Conservation (phyloP, 345 rosid genomes). For the Arabis alpina region DNA sequence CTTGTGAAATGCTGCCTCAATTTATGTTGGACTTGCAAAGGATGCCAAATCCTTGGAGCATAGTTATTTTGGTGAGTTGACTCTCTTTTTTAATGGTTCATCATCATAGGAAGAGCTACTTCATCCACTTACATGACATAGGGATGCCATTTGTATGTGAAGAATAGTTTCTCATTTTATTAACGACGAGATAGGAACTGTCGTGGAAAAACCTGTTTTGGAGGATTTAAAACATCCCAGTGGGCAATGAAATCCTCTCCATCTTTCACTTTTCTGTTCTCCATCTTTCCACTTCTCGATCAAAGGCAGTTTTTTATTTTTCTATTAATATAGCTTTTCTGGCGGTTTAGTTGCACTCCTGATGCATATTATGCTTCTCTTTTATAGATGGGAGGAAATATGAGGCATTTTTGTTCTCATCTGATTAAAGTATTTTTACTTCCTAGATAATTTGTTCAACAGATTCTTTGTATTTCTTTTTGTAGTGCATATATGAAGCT, state of each 20-base stretch:
- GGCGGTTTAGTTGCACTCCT: neutral
- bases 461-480: conserved; percentile 22
- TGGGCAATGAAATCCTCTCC: neutral
- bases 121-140: conserved; percentile 1
- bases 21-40: conserved; percentile 69
- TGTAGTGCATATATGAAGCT: conserved; percentile 80
- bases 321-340: conserved; percentile 6
- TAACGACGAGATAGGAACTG: conserved; percentile 5
- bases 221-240: neutral
- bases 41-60: conserved; percentile 65
- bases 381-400: neutral
- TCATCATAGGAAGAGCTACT: conserved; percentile 9
- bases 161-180: neutral
- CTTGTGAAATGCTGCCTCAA: conserved; percentile 51
- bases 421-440: conserved; percentile 31
- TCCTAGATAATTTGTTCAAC: conserved; percentile 18
- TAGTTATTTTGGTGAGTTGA: conserved; percentile 70
- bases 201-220: neutral
- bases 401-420: conserved; percentile 18
- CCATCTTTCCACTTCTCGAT: neutral
- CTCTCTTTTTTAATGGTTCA: conserved; percentile 18
- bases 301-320: neutral
- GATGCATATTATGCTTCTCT: conserved; percentile 23
- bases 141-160: conserved; percentile 25
- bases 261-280: neutral